These are phyloP conservation scores for Dendrobium officinale DNA, from an alignment of 106 monocot genomes.

Conservation along the genomic window DNA sequence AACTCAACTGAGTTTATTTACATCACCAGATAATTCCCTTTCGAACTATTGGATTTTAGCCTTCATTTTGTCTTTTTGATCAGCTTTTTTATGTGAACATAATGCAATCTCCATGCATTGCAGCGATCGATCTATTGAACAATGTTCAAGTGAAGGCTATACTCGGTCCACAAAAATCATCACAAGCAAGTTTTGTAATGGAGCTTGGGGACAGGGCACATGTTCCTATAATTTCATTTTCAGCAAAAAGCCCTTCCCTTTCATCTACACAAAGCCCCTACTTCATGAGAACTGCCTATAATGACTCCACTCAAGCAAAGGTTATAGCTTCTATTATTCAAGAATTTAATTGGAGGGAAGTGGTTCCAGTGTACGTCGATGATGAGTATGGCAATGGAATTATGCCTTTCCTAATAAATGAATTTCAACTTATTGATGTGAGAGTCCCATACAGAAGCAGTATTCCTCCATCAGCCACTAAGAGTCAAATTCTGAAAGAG, in stretches of 20 bases:
- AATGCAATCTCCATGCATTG: not conserved
- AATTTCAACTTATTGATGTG: slow-evolving; percentile 28
- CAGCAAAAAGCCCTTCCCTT: slow-evolving; percentile 52
- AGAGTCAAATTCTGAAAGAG: slow-evolving; percentile 21
- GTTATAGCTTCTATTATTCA: slow-evolving; percentile 59
- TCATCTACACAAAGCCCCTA: slow-evolving; percentile 28
- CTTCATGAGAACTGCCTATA: slow-evolving; percentile 48
- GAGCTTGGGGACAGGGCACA: slow-evolving; percentile 51
- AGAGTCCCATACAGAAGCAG: slow-evolving; percentile 38
- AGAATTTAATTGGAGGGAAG: slow-evolving; percentile 53
- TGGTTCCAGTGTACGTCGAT: slow-evolving; percentile 61
- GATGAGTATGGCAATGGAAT: slow-evolving; percentile 43
- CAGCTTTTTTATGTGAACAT: not conserved
- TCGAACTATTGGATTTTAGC: not conserved
- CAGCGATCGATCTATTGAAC: slow-evolving; percentile 70
- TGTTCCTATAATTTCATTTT: slow-evolving; percentile 74
- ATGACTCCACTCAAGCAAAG: slow-evolving; percentile 48
- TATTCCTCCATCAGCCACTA: slow-evolving; percentile 30
- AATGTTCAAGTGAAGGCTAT: slow-evolving; percentile 66
- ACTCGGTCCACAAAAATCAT: slow-evolving; percentile 64
- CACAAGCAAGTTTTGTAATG: slow-evolving; percentile 52
- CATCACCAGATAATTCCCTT: not conserved
- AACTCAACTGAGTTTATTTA: not conserved
- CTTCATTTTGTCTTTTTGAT: not conserved
- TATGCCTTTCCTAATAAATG: slow-evolving; percentile 48